Conservation (phyloP, 345 rosid species). For the Populus tremula region DNA sequence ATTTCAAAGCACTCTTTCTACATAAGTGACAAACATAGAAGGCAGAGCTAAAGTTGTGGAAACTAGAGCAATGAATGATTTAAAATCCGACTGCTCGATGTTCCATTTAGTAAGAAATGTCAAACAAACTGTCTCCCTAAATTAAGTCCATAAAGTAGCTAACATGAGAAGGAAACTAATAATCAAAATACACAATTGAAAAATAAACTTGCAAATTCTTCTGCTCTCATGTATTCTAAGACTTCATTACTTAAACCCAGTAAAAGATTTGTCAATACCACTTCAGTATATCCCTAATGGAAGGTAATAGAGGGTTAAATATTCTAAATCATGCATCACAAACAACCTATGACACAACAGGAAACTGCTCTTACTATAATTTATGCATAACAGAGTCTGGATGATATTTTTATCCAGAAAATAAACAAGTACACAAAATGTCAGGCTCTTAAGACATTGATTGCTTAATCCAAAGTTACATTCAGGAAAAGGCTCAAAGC, state of each 20-base stretch:
- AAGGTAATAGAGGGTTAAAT: background rate
- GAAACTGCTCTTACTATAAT: background rate
- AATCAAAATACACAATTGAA: background rate
- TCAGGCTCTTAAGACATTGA: background rate
- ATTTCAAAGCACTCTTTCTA: background rate
- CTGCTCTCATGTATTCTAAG: background rate
- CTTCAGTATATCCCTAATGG: background rate
- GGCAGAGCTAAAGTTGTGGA: too few species aligned
- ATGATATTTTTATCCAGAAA: conserved; percentile 4
- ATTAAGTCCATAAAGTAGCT: background rate
- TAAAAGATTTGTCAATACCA: background rate
- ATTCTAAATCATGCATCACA: background rate
- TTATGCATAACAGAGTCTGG: background rate
- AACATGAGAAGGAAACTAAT: background rate
- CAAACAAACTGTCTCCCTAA: background rate
- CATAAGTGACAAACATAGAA: too few species aligned
- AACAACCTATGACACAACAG: background rate
- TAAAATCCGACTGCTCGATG: background rate
- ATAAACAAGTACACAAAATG: background rate
- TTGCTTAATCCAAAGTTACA: too few species aligned
- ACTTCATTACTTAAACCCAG: background rate
- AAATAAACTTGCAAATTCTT: background rate
- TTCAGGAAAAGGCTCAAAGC: background rate
- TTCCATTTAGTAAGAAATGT: background rate
- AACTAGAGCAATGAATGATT: too few species aligned